Evolutionary conservation across 2,329 filamentous ascomycete species (phyloP).

Genomic region (Fusarium pilosicola): DNA sequence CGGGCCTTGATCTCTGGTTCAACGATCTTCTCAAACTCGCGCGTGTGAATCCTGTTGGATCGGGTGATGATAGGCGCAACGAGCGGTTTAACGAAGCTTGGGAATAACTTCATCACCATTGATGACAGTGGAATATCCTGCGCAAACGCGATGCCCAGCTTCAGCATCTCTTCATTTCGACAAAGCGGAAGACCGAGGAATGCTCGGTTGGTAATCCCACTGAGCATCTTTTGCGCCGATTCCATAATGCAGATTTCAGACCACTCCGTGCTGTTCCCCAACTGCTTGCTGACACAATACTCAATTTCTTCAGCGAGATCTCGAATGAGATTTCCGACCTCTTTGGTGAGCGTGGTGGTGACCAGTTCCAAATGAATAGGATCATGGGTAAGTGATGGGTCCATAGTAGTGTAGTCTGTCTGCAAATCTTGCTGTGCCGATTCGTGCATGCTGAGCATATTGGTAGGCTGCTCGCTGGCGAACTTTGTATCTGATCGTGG

Average conservation of each 20-base stretch:
- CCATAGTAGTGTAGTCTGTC: conserved; percentile 9
- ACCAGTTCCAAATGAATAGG: conserved; percentile 6
- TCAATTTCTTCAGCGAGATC: not conserved
- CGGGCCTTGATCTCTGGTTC: conserved; percentile 1
- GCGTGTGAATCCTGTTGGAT: conserved; percentile 4
- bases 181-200: not conserved
- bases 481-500: conserved; percentile 13
- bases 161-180: not conserved
- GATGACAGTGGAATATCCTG: conserved; percentile 1
- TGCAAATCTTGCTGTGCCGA: not conserved
- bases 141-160: not conserved
- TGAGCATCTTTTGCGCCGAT: not conserved
- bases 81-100: not conserved
- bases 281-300: not conserved
- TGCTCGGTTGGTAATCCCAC: not conserved
- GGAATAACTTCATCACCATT: not conserved
- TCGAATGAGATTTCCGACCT: conserved; percentile 9
- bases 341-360: not conserved
- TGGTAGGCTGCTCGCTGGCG: conserved; percentile 1
- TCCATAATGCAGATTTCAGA: not conserved
- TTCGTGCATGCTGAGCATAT: conserved; percentile 10
- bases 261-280: not conserved
- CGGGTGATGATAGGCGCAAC: not conserved
- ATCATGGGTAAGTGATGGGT: conserved; percentile 1
- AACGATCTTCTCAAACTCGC: not conserved